A percentile compares a stretch with the other conserved stretches of the same genome.
Conservation (phyloP, 2,329 filamentous ascomycete genomes). For the Aspergillus aculeatus region DNA sequence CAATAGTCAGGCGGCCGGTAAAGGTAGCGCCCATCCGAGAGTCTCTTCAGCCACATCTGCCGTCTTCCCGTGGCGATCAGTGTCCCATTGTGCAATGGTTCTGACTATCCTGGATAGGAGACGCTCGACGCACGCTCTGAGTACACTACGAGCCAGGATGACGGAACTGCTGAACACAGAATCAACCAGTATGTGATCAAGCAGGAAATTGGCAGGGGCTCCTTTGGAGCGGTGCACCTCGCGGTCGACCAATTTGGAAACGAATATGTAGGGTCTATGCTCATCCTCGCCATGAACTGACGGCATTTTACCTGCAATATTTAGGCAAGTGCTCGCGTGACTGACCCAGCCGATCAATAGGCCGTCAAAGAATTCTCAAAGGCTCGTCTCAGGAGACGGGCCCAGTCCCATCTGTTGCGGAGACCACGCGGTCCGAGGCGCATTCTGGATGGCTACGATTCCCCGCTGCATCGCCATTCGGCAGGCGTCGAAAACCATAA, state of each 20-base stretch:
- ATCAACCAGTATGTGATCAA: constrained; percentile 96
- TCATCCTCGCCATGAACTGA: not conserved
- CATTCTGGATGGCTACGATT: constrained; percentile 60
- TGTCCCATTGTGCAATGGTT: not conserved
- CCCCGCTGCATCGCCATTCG: constrained; percentile 62
- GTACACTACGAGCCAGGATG: constrained; percentile 79
- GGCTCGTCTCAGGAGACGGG: constrained; percentile 79
- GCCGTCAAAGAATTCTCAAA: constrained; percentile 99
- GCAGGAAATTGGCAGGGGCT: constrained; percentile 94
- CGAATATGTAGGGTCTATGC: constrained; percentile 72
- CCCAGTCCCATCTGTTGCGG: constrained; percentile 82
- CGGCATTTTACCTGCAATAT: not conserved
- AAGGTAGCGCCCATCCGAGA: constrained; percentile 48
- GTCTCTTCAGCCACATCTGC: not conserved
- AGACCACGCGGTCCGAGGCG: constrained; percentile 56
- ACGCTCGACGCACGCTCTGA: constrained; percentile 86
- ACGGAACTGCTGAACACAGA: constrained; percentile 75
- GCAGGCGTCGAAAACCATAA: constrained; percentile 53
- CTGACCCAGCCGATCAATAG: constrained; percentile 46
- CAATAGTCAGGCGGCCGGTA: constrained; percentile 60
- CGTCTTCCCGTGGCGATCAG: not conserved
- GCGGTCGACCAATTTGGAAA: constrained; percentile 86
- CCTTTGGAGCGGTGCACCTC: constrained; percentile 89
- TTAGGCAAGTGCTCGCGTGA: not conserved
- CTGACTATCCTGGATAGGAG: constrained; percentile 57